A percentile compares a stretch with the other conserved stretches of the same genome.
Evolutionary conservation across 2,329 filamentous ascomycete genomes (phyloP).

Genomic region (Hortaea werneckii): DNA sequence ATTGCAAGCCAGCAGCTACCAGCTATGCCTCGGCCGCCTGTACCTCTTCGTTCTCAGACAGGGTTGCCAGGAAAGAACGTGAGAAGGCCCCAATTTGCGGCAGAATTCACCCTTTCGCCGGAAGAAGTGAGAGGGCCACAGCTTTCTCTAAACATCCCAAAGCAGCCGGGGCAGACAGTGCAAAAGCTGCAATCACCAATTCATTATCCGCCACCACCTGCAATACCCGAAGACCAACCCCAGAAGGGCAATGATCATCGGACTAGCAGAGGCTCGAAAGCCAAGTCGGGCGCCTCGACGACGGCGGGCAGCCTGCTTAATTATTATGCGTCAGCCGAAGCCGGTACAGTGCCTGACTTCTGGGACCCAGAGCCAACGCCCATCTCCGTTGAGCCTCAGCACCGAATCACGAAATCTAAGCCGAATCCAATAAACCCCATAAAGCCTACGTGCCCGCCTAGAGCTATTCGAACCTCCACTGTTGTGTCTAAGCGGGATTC

Average conservation of each 20-base stretch:
- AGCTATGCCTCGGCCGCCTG: constrained; percentile 4
- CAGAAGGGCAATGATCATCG: background rate
- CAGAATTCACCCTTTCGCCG: constrained; percentile 9
- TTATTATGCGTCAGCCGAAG: constrained; percentile 23
- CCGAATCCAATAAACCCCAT: constrained; percentile 14
- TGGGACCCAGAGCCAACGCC: constrained; percentile 11
- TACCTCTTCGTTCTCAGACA: constrained; percentile 2
- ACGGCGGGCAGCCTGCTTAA: constrained; percentile 12
- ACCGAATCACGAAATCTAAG: constrained; percentile 6
- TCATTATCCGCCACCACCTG: constrained; percentile 5
- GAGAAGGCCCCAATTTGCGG: constrained; percentile 3
- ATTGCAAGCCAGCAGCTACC: constrained; percentile 1
- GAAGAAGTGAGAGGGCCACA: constrained; percentile 9
- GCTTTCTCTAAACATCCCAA: constrained; percentile 17
- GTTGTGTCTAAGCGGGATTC: constrained; percentile 7
- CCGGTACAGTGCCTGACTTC: constrained; percentile 8
- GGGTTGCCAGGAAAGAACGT: background rate
- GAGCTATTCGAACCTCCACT: constrained; percentile 8
- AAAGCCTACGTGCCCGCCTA: constrained; percentile 15
- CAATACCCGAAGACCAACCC: background rate
- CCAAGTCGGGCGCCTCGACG: constrained; percentile 6
- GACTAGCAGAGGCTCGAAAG: constrained; percentile 2
- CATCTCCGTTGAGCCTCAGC: constrained; percentile 16
- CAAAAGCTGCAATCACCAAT: constrained; percentile 7
- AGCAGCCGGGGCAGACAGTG: constrained; percentile 3